phyloP scores from a whole-genome alignment of 1,284 basidiomycete genomes.

The Malassezia vespertilionis region DNA sequence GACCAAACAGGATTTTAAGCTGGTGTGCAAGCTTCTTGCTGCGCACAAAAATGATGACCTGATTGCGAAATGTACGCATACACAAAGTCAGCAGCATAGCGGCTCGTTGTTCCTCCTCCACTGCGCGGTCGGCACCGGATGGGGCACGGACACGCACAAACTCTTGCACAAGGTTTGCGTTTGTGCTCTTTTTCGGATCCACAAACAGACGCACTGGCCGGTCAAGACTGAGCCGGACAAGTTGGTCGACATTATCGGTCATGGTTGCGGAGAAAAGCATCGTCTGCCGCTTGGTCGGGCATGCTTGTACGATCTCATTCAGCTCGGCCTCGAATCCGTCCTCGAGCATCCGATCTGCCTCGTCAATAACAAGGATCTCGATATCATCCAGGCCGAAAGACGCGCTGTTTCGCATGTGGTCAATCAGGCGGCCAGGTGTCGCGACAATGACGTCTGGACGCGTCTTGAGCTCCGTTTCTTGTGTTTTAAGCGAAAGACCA shows the following conservation, averaged over 20 bases:
- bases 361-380: slow-evolving; percentile 87
- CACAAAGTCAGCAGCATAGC: slow-evolving; percentile 74
- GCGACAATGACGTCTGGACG: slow-evolving; percentile 50
- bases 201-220: slow-evolving; percentile 59
- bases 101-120: slow-evolving; percentile 56
- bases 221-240: slow-evolving; percentile 79
- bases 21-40: slow-evolving; percentile 96
- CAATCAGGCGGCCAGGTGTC: slow-evolving; percentile 52
- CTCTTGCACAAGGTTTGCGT: slow-evolving; percentile 82
- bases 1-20: slow-evolving; percentile 79
- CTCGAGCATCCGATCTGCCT: slow-evolving; percentile 94
- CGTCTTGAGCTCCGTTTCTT: slow-evolving; percentile 45
- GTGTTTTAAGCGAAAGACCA: slow-evolving; percentile 32
- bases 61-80: slow-evolving; percentile 69
- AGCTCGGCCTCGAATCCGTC: slow-evolving; percentile 96
- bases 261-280: slow-evolving; percentile 98
- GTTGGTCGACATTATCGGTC: slow-evolving; percentile 87
- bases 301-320: slow-evolving; percentile 79
- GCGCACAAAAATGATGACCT: slow-evolving; percentile 82
- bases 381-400: slow-evolving; percentile 84
- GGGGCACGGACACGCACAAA: slow-evolving; percentile 52
- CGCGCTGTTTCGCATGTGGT: slow-evolving; percentile 74
- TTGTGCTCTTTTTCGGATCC: slow-evolving; percentile 56
- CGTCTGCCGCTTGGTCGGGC: slow-evolving; percentile 78
- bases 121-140: slow-evolving; percentile 52